Percentiles rank a stretch among this genome's conserved stretches.
Conservation (phyloP, 176 grass and related monocot genomes). For the Lolium multiflorum region DNA sequence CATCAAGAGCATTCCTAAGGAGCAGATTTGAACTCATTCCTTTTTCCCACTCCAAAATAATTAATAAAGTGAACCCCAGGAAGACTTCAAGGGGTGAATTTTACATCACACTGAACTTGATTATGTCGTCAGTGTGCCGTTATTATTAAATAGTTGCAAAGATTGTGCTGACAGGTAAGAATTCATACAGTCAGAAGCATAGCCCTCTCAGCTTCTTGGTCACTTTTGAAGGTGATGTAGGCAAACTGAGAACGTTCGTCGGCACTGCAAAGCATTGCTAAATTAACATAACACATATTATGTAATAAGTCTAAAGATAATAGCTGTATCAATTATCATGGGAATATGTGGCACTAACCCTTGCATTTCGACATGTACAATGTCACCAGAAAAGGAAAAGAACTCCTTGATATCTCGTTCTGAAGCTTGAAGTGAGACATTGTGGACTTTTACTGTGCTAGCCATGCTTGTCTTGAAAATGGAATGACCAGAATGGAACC, state of each 20-base stretch:
- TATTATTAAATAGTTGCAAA: background rate
- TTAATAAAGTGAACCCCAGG: background rate
- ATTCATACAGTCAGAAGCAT: conserved; percentile 84
- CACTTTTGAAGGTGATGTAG: conserved; percentile 76
- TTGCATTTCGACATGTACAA: conserved; percentile 68
- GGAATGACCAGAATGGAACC: background rate
- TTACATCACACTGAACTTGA: background rate
- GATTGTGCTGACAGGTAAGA: conserved; percentile 14
- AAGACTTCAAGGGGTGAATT: background rate
- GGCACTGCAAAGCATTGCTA: too few relatives aligned
- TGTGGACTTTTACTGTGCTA: conserved; percentile 72
- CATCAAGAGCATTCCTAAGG: background rate
- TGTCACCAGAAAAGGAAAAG: conserved; percentile 75
- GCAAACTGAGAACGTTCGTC: conserved; percentile 76
- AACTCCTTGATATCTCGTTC: conserved; percentile 76
- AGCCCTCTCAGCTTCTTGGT: conserved; percentile 73
- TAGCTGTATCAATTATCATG: conserved; percentile 1
- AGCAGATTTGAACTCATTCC: background rate
- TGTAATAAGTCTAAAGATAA: conserved; percentile 8
- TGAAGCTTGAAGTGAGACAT: conserved; percentile 70
- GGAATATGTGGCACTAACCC: conserved; percentile 48
- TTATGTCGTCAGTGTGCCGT: background rate
- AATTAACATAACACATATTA: conserved; percentile 33
- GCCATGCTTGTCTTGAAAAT: conserved; percentile 51
- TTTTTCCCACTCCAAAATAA: background rate